Percentiles rank a stretch among this genome's conserved stretches.
Conservation (phyloP, 495 filamentous ascomycete species). For the Neurospora sp. region DNA sequence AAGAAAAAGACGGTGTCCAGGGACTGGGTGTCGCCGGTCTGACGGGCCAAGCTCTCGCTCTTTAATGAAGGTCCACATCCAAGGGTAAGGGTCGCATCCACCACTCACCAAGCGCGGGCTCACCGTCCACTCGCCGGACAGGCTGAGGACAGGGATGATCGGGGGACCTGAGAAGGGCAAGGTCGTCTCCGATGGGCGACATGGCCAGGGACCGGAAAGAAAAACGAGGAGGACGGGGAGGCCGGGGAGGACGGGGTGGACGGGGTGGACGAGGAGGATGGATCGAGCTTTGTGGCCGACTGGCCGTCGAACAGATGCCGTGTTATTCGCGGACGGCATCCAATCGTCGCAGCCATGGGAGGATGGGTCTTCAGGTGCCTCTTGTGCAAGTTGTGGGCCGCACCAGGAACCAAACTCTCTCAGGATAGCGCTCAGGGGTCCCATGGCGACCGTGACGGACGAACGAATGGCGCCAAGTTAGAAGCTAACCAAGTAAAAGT, state of each 20-base stretch:
- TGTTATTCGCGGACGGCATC: background rate
- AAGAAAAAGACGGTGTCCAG: background rate
- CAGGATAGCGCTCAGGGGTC: background rate
- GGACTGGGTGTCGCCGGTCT: background rate
- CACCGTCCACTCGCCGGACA: constrained; percentile 6
- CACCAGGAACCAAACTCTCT: background rate
- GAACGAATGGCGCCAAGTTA: constrained; percentile 13
- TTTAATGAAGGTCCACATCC: constrained; percentile 21
- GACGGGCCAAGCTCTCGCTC: background rate
- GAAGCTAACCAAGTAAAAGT: constrained; percentile 1
- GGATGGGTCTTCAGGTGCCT: background rate
- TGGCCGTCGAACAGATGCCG: background rate
- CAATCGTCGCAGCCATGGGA: background rate
- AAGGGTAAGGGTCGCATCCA: constrained; percentile 7
- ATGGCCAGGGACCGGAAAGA: background rate
- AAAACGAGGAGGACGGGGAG: background rate
- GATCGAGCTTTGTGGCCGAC: background rate
- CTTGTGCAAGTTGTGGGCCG: background rate
- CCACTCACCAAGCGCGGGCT: constrained; percentile 13
- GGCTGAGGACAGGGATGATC: background rate
- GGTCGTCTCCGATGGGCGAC: background rate
- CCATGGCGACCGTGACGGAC: background rate
- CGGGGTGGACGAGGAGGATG: background rate
- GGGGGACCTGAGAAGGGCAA: background rate
- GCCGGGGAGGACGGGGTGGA: background rate